Percentiles rank a stretch among this genome's conserved stretches.
phyloP scores from a whole-genome alignment of 345 rosid species.

The Eucalyptus guilfoylei region DNA sequence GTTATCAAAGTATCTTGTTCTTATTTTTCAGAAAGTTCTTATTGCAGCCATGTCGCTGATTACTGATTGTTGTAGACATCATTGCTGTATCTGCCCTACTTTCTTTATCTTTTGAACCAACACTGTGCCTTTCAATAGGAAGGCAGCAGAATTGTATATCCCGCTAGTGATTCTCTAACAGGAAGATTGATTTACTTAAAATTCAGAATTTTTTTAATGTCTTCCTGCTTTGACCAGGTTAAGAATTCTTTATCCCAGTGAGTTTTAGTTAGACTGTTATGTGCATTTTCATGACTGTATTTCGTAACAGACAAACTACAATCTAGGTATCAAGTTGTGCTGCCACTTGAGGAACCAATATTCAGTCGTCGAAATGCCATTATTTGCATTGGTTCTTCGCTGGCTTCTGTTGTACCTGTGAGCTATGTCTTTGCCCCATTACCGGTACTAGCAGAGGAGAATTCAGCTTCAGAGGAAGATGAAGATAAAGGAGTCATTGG shows the following conservation, averaged over 20 bases:
- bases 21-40: neutral
- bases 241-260: neutral
- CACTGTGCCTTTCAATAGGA: accelerated
- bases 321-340: neutral
- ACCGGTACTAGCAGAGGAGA: constrained; percentile 24
- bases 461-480: constrained; percentile 8
- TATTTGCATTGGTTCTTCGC: constrained; percentile 3
- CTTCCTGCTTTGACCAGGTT: neutral
- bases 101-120: neutral
- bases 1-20: neutral
- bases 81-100: neutral
- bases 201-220: neutral
- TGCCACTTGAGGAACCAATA: neutral
- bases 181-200: neutral
- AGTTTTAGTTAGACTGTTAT: neutral
- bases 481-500: constrained; percentile 50
- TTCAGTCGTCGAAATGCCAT: constrained; percentile 23
- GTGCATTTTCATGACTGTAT: neutral
- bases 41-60: neutral
- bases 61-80: neutral
- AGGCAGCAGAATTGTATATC: neutral
- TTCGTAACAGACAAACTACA: constrained; percentile 15
- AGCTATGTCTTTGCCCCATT: constrained; percentile 7
- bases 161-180: neutral
- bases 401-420: constrained; percentile 14